These are phyloP conservation scores for Phytopythium helicoides DNA, from an alignment of 352 stramenopile genomes.

Conservation along the genomic window DNA sequence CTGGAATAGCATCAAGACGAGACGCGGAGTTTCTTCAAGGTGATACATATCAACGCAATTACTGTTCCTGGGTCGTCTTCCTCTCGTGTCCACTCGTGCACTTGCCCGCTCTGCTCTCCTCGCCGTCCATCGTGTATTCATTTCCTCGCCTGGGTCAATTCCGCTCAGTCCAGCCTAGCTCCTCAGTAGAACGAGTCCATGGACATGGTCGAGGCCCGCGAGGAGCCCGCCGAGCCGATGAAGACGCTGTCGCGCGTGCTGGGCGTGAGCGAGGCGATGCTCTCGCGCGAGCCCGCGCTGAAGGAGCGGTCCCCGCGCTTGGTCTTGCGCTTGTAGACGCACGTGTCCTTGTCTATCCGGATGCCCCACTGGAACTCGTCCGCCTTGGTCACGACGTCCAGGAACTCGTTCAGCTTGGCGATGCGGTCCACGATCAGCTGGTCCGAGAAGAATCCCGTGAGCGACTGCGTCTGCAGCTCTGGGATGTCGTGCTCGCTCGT, in stretches of 20 bases:
- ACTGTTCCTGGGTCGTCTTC: too few relatives aligned
- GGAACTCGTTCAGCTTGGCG: conserved; percentile 83
- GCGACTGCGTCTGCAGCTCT: conserved; percentile 79
- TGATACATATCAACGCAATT: too few relatives aligned
- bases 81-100: too few relatives aligned
- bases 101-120: too few relatives aligned
- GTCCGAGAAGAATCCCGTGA: conserved; percentile 82
- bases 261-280: conserved; percentile 74
- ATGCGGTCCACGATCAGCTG: conserved; percentile 86
- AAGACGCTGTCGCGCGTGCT: conserved; percentile 80
- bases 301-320: conserved; percentile 70
- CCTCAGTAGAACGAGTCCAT: conserved; percentile 36
- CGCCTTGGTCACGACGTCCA: conserved; percentile 81
- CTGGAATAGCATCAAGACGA: too few relatives aligned
- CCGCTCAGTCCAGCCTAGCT: too few relatives aligned
- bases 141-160: too few relatives aligned
- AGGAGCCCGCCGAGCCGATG: conserved; percentile 35
- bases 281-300: conserved; percentile 65
- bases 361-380: conserved; percentile 89
- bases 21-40: too few relatives aligned
- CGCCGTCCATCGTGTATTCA: too few relatives aligned
- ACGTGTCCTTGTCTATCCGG: conserved; percentile 89
- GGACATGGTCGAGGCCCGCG: conserved; percentile 69
- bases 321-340: conserved; percentile 88
- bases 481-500: conserved; percentile 70